Evolutionary conservation across 208 protist genomes (phyloP).

Genomic region (Leptomonas seymouri): DNA sequence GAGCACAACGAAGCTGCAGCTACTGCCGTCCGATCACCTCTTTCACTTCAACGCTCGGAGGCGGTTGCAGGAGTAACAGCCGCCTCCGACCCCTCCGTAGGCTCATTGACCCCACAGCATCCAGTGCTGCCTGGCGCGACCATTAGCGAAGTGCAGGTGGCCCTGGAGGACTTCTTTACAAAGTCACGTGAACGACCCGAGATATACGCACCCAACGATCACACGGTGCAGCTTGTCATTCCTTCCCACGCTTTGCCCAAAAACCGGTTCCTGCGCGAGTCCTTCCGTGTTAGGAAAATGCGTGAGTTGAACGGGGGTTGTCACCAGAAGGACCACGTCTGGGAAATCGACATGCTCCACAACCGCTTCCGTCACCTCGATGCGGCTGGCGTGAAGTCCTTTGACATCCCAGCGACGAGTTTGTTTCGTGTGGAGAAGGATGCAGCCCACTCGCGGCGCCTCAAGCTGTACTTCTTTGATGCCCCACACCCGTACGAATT

Average conservation of each 20-base stretch:
- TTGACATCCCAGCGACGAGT: slow-evolving; percentile 44
- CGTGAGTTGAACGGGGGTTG: slow-evolving; percentile 32
- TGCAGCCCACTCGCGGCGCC: slow-evolving; percentile 34
- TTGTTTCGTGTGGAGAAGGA: slow-evolving; percentile 76
- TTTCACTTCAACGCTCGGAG: too few relatives aligned
- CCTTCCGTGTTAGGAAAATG: slow-evolving; percentile 66
- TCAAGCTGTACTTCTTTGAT: slow-evolving; percentile 79
- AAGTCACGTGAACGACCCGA: slow-evolving; percentile 37
- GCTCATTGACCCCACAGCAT: background rate
- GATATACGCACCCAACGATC: slow-evolving; percentile 44
- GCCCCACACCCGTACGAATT: slow-evolving; percentile 70
- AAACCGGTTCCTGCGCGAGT: slow-evolving; percentile 64
- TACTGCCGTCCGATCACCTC: too few relatives aligned
- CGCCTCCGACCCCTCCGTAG: background rate
- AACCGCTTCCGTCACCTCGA: slow-evolving; percentile 60
- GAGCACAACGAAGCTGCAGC: background rate
- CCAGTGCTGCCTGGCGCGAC: slow-evolving; percentile 10
- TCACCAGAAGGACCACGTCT: slow-evolving; percentile 62
- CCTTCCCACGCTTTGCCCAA: slow-evolving; percentile 73
- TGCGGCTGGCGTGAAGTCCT: slow-evolving; percentile 52
- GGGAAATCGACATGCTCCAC: slow-evolving; percentile 67
- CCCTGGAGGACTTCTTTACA: slow-evolving; percentile 27
- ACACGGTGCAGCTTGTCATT: slow-evolving; percentile 41
- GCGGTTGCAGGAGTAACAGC: background rate
- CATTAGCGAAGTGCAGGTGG: slow-evolving; percentile 21